Evolutionary conservation across 148 eudicot genomes (phyloP).

Genomic region (Rhododendron molle): DNA sequence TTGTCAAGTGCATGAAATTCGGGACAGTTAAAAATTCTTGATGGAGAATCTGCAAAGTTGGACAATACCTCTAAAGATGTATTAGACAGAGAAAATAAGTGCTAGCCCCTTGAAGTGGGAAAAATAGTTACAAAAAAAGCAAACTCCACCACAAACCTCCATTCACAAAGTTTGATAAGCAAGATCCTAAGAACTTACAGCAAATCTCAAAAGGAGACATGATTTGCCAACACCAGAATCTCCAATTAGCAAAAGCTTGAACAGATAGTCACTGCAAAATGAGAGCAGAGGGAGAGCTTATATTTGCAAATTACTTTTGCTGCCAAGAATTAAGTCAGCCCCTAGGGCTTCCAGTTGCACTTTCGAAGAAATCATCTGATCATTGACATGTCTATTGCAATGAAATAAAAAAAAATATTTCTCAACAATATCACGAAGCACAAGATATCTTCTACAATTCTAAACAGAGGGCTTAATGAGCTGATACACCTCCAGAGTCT

Average conservation of each 20-base stretch:
- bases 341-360: neutral
- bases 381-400: neutral
- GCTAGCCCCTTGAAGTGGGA: neutral
- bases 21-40: neutral
- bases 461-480: neutral
- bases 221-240: conserved; percentile 32
- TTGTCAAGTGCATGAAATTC: neutral
- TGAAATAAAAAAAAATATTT: neutral
- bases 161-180: neutral
- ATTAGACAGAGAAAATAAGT: neutral
- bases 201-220: conserved; percentile 26
- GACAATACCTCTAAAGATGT: neutral
- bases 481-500: neutral
- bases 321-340: neutral
- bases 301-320: neutral
- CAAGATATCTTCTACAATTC: neutral
- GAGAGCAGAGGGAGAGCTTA: neutral
- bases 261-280: conserved; percentile 25
- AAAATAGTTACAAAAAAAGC: neutral
- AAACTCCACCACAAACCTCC: neutral
- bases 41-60: neutral
- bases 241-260: conserved; percentile 31
- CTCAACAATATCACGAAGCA: neutral
- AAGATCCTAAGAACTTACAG: conserved; percentile 17
- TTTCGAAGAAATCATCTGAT: neutral